Evolutionary conservation across 345 rosid genomes (phyloP), one percentile per base, ranked within the genome.

Genomic region (Salix dunnii): DNA sequence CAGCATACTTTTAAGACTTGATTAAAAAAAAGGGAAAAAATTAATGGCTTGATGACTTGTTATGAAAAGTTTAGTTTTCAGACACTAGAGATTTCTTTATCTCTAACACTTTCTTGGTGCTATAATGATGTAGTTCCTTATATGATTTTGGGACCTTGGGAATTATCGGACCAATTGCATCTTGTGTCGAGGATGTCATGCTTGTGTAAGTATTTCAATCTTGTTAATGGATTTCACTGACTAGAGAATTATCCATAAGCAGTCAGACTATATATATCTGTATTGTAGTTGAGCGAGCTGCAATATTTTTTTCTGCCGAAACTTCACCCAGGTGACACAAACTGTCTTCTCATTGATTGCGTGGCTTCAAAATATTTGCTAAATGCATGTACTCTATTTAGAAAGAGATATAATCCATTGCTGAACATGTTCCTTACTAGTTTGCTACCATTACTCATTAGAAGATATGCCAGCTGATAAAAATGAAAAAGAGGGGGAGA

Each of bases 111-210:
- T 31, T 51, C 63, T 76, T 74, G 68, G 53, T 71, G 55, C 31
- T 71, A n/a, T 73, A 38, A 68, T 62, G 82, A 74, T 72, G 71
- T 88, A 93, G 98, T 76, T 85, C 98, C 3, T 70, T 89, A 62
- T 90, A 93, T 64, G 91, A 60, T 83, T 78, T 84, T 67, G 98
- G 95, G 70, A 91, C 98, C 51, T 95, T 94, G 78, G 95, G 83
- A 78, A 85, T 94, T 72, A 94, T 88, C 76, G 97, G 98, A 84
- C 97, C 98, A 36, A 82, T 94, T 83, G 84, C 97, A 70, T 90
- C 97, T 75, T 85, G 92, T 16, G 84, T 91, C 77, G 97, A 91
- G 86, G 98, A 94, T 87, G 84, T 85, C 82, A 77, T 86, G 70
- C 83, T 94, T 27, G 91, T 94, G 98, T 93, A 85, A 90, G 94